Base-by-base conservation (phyloP, 2,329 filamentous ascomycete species). In the Fusarium nygamai region DNA sequence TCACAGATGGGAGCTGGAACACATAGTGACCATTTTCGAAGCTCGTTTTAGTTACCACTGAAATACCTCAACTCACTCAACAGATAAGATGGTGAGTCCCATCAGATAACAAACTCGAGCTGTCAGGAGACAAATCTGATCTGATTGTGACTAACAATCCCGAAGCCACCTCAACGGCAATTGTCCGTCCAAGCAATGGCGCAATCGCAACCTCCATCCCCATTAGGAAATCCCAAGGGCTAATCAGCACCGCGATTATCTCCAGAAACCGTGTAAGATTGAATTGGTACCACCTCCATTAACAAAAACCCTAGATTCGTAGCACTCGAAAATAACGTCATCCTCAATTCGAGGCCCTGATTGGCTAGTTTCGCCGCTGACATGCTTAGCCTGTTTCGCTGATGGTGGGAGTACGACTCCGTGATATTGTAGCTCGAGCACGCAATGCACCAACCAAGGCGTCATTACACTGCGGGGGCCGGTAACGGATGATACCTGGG, bases 371-470 rank as follows among this genome's bases (percentile, higher is more conserved):
- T 46, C 41, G 20, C 13, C 24, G 17, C 34, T 60, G 33, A 13
- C 19, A 27, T 61, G 58, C 44, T 67, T 60, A 53, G 69, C 59
- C 43, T 60, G 19, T 54, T 59, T 67, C 65, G 65, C 31, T 44
- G 56, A 34, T 76, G 65, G 67, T 56, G 54, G 67, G 67, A 62
- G 69, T 65, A 71, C 66, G 54, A 78, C 77, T 79, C 74, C 77
- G 77, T 78, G 76, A 79, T 79, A 76, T 70, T 24, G 57, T 61
- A 43, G 66, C 34, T 60, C 48, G 39, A 79, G 77, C 77, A 79
- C 77, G 77, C 77, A 78, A 79, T 79, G 65, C 63, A 39, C 51
- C 46, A 43, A 48, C 73, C 66, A 78, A 78, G 73, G 71, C 75
- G 77, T 73, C 75, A 78, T 53, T 61, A 19, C 59, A 27, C 61